These are phyloP conservation scores for Sclerotinia borealis DNA, from an alignment of 2,329 filamentous ascomycete genomes.

Conservation along the genomic window DNA sequence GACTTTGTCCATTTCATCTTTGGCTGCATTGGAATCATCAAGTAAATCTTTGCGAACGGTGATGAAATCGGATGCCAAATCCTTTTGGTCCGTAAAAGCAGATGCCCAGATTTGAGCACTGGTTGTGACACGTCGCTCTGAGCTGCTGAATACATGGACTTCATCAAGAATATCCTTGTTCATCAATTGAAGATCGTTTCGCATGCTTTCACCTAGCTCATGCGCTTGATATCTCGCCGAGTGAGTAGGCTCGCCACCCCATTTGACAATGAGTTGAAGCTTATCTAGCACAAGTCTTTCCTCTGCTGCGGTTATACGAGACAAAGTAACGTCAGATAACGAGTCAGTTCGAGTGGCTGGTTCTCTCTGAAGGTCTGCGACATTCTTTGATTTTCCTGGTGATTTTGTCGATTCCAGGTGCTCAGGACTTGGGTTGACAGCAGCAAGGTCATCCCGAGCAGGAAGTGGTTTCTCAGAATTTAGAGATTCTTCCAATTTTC, in stretches of 20 bases:
- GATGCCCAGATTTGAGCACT: constrained; percentile 95
- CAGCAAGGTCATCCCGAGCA: not conserved
- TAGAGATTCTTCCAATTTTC: constrained; percentile 55
- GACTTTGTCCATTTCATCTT: constrained; percentile 99
- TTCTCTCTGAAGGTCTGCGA: constrained; percentile 32
- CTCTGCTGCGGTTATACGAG: constrained; percentile 86
- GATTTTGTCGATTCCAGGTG: constrained; percentile 5
- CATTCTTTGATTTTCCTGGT: constrained; percentile 14
- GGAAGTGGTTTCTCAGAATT: not conserved
- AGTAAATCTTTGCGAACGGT: constrained; percentile 88
- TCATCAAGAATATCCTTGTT: constrained; percentile 90
- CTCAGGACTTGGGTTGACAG: not conserved
- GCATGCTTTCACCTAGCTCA: constrained; percentile 91
- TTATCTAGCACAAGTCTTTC: constrained; percentile 93
- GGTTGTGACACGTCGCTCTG: constrained; percentile 87
- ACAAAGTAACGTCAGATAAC: constrained; percentile 83
- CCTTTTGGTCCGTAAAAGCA: constrained; percentile 81
- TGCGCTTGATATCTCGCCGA: constrained; percentile 94
- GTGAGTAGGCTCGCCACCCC: constrained; percentile 97
- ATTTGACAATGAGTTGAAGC: constrained; percentile 95
- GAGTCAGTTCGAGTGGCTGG: constrained; percentile 69
- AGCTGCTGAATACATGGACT: constrained; percentile 92
- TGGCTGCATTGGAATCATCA: constrained; percentile 96
- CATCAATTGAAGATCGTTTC: constrained; percentile 87
- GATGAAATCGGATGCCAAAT: constrained; percentile 80